Conservation (phyloP, 495 filamentous ascomycete species). For the Penicillium atrosanguineum region DNA sequence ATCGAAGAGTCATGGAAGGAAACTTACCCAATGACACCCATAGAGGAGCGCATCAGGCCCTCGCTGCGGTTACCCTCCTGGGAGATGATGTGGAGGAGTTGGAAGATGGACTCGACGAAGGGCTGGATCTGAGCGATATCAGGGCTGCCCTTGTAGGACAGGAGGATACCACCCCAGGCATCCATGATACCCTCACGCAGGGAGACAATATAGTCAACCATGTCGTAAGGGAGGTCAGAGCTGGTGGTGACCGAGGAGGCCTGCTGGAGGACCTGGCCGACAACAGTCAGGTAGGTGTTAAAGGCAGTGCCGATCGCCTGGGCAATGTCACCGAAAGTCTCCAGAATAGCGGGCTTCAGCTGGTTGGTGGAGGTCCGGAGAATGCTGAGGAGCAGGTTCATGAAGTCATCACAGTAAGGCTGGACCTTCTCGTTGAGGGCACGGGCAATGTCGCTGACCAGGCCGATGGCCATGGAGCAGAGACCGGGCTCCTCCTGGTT, state of each 20-base stretch:
- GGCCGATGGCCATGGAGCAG: conserved; percentile 94
- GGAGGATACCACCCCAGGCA: conserved; percentile 94
- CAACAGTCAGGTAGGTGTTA: conserved; percentile 85
- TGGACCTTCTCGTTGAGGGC: conserved; percentile 85
- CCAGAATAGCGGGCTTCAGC: conserved; percentile 96
- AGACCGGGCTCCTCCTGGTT: conserved; percentile 94
- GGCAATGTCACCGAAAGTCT: conserved; percentile 97
- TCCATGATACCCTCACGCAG: conserved; percentile 98
- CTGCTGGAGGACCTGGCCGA: conserved; percentile 90
- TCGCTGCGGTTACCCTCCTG: conserved; percentile 85
- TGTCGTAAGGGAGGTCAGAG: conserved; percentile 74
- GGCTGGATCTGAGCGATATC: conserved; percentile 65
- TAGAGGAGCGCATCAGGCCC: conserved; percentile 82
- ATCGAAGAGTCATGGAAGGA: conserved; percentile 1
- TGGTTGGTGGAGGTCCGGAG: conserved; percentile 82
- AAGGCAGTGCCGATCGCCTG: conserved; percentile 92
- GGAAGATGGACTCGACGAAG: conserved; percentile 84
- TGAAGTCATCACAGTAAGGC: conserved; percentile 93
- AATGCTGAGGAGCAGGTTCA: conserved; percentile 93
- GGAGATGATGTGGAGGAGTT: conserved; percentile 77
- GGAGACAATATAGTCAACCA: conserved; percentile 92
- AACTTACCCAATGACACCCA: conserved; percentile 93
- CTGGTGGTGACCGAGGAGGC: conserved; percentile 75
- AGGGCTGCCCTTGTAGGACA: conserved; percentile 74
- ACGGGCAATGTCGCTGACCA: conserved; percentile 93